Evolutionary conservation across 2,329 filamentous ascomycete genomes (phyloP).

Genomic region (Westerdykella ornata): DNA sequence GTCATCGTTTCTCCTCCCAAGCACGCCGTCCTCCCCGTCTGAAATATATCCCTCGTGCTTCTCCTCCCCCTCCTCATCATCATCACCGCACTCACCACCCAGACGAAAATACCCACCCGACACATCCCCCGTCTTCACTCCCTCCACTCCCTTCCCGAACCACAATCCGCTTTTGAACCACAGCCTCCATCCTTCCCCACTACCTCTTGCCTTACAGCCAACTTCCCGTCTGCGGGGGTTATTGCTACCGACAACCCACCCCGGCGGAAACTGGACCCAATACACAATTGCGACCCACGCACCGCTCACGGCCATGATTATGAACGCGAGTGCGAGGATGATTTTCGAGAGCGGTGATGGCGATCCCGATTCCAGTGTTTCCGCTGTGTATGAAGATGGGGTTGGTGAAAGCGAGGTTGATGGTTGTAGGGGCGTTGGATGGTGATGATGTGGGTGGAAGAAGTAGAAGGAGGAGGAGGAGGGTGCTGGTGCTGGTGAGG

Average conservation of each 20-base stretch:
- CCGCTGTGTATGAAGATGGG: not conserved
- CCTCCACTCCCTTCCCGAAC: not conserved
- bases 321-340: not conserved
- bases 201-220: not conserved
- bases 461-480: conserved; percentile 7
- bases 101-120: conserved; percentile 7
- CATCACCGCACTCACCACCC: not conserved
- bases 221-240: not conserved
- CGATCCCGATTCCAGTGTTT: not conserved
- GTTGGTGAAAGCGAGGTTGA: not conserved
- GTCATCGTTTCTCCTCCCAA: not conserved
- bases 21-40: not conserved
- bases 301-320: conserved; percentile 3
- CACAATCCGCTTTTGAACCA: not conserved
- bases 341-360: not conserved
- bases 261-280: conserved; percentile 15
- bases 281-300: conserved; percentile 10
- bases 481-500: conserved; percentile 6
- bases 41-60: not conserved
- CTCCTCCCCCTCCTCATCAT: too few relatives aligned
- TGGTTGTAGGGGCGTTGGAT: not conserved
- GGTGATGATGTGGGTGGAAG: not conserved
- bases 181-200: not conserved
- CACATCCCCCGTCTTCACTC: conserved; percentile 12
- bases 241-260: not conserved